Percentiles rank a stretch among this genome's conserved stretches.
phyloP scores from a whole-genome alignment of 1,139 yeast genomes.

The Diutina rugosa region DNA sequence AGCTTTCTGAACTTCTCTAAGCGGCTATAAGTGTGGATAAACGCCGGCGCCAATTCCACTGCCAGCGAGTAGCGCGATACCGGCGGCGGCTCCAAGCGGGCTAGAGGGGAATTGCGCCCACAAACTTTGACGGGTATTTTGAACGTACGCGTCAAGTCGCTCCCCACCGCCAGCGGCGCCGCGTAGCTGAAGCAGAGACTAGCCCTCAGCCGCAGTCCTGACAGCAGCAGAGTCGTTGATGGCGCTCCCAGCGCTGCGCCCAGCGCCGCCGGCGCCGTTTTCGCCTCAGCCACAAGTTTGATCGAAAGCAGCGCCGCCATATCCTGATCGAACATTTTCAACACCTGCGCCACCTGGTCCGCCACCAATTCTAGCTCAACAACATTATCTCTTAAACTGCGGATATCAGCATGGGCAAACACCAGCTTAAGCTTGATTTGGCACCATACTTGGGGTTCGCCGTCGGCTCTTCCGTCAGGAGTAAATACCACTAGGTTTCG shows the following conservation, averaged over 20 bases:
- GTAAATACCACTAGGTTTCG: slow-evolving; percentile 35
- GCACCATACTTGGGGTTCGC: slow-evolving; percentile 55
- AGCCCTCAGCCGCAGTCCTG: slow-evolving; percentile 21
- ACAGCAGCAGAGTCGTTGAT: background rate
- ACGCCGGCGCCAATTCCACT: slow-evolving; percentile 35
- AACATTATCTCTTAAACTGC: slow-evolving; percentile 30
- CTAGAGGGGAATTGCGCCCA: slow-evolving; percentile 27
- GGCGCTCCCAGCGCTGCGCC: slow-evolving; percentile 26
- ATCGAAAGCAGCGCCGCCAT: slow-evolving; percentile 38
- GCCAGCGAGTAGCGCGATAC: slow-evolving; percentile 31
- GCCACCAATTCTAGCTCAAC: slow-evolving; percentile 44
- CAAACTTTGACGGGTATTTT: slow-evolving; percentile 44
- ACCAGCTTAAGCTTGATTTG: slow-evolving; percentile 27
- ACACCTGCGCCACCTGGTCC: slow-evolving; percentile 40
- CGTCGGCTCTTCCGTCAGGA: slow-evolving; percentile 22
- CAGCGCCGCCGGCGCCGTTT: background rate
- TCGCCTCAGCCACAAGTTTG: slow-evolving; percentile 15
- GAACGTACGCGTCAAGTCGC: slow-evolving; percentile 41
- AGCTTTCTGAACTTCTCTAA: slow-evolving; percentile 42
- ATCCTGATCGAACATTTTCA: slow-evolving; percentile 40
- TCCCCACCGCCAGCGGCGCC: slow-evolving; percentile 17
- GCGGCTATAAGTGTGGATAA: slow-evolving; percentile 35
- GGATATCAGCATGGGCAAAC: slow-evolving; percentile 37
- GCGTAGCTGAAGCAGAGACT: slow-evolving; percentile 40
- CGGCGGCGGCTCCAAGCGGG: slow-evolving; percentile 32